Conservation (phyloP, 495 filamentous ascomycete species). For the Lasiosphaeriaceae sp. region DNA sequence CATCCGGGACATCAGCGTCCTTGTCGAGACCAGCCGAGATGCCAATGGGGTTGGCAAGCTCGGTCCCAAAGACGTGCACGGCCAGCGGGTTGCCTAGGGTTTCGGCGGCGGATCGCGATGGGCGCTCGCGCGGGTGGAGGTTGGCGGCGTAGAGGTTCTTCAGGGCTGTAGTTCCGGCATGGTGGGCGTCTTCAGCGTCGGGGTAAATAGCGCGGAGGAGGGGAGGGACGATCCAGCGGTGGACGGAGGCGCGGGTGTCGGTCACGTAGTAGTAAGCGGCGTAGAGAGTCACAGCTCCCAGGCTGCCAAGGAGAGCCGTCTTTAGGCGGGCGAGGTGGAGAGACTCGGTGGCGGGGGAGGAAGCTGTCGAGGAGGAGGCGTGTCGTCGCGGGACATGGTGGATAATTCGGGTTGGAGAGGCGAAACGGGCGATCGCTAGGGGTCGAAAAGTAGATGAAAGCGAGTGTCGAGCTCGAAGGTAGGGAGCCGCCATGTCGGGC, state of each 20-base stretch:
- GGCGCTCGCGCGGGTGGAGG: constrained; percentile 71
- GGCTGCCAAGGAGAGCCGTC: constrained; percentile 53
- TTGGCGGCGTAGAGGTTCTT: constrained; percentile 63
- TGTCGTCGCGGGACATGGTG: constrained; percentile 21
- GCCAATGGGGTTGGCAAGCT: constrained; percentile 77
- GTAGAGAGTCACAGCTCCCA: constrained; percentile 36
- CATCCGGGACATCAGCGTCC: constrained; percentile 78
- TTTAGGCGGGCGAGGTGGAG: constrained; percentile 36
- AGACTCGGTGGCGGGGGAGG: constrained; percentile 30
- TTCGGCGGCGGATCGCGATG: constrained; percentile 10
- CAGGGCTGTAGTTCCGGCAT: constrained; percentile 64
- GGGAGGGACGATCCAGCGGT: constrained; percentile 75
- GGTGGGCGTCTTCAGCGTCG: constrained; percentile 90
- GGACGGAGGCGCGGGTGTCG: constrained; percentile 83
- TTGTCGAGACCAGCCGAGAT: constrained; percentile 95
- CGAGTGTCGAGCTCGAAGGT: constrained; percentile 28
- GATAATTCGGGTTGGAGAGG: background rate
- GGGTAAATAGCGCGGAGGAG: constrained; percentile 65
- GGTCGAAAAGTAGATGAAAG: constrained; percentile 29
- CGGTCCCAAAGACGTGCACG: constrained; percentile 70
- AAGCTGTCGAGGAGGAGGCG: constrained; percentile 30
- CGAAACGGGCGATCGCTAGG: constrained; percentile 15
- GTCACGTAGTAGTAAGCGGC: constrained; percentile 72
- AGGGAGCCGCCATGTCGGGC: constrained; percentile 34
- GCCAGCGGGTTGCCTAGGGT: constrained; percentile 28